phyloP scores from a whole-genome alignment of 2,329 filamentous ascomycete species.

The Elsinoe ampelina region DNA sequence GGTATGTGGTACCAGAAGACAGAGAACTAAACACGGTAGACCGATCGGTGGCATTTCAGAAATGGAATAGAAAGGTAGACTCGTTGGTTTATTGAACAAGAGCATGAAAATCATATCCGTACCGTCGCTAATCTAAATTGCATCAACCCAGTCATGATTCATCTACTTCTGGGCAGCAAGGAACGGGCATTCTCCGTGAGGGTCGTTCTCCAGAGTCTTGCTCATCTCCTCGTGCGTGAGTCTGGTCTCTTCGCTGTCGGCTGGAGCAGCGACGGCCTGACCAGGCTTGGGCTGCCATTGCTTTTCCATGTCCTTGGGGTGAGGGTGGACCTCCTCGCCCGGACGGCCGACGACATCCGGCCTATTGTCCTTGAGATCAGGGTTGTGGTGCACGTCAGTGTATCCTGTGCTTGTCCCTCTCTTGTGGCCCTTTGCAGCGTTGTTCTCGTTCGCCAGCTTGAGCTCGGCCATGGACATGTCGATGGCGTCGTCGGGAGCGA shows the following conservation, averaged over 20 bases:
- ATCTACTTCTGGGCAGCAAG: conserved; percentile 17
- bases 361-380: conserved; percentile 14
- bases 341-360: conserved; percentile 13
- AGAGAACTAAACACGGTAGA: not conserved
- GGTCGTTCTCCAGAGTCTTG: conserved; percentile 15
- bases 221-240: conserved; percentile 33
- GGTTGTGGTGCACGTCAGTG: conserved; percentile 27
- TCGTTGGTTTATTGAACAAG: too few relatives aligned
- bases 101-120: too few relatives aligned
- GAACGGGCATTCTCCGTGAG: conserved; percentile 27
- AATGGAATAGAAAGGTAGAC: too few relatives aligned
- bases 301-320: conserved; percentile 27
- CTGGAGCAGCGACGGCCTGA: conserved; percentile 28
- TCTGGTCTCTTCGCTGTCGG: conserved; percentile 26
- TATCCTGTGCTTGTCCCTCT: conserved; percentile 11
- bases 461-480: conserved; percentile 19
- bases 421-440: conserved; percentile 5
- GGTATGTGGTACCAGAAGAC: not conserved
- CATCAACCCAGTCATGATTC: conserved; percentile 11
- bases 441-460: conserved; percentile 15
- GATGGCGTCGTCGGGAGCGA: conserved; percentile 23
- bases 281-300: conserved; percentile 25
- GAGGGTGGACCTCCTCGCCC: conserved; percentile 26
- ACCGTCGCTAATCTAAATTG: too few relatives aligned
- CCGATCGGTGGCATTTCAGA: not conserved